These are phyloP conservation scores for Somion occarium DNA, from an alignment of 1,284 basidiomycete genomes.

Conservation along the genomic window DNA sequence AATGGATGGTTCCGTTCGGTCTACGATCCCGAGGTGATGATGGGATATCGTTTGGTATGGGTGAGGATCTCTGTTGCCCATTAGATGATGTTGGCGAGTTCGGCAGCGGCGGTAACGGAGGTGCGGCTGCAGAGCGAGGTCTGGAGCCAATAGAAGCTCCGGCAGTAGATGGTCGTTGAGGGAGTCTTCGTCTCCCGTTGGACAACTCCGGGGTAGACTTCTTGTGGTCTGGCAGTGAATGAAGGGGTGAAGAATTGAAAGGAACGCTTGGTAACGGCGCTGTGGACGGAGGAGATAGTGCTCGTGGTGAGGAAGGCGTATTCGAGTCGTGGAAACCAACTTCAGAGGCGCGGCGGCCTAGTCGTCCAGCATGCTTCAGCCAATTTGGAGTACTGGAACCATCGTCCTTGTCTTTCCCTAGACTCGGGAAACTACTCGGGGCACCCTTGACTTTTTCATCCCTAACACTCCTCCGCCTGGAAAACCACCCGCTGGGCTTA, in stretches of 20 bases:
- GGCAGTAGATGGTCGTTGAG: slow-evolving; percentile 24
- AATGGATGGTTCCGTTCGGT: background rate
- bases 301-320: background rate
- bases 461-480: slow-evolving; percentile 36
- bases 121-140: slow-evolving; percentile 13
- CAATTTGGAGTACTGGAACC: background rate
- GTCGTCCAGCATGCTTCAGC: background rate
- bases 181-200: slow-evolving; percentile 12
- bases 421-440: background rate
- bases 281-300: background rate
- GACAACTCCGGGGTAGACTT: slow-evolving; percentile 20
- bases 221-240: slow-evolving; percentile 17
- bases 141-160: slow-evolving; percentile 15
- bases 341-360: slow-evolving; percentile 17
- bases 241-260: background rate
- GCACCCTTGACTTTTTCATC: background rate
- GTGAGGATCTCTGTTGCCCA: background rate
- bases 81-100: background rate
- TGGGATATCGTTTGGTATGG: background rate
- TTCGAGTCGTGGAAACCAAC: slow-evolving; percentile 11
- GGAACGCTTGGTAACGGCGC: background rate
- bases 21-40: background rate
- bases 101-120: slow-evolving; percentile 21
- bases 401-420: background rate
- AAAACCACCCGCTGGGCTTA: slow-evolving; percentile 52